Evolutionary conservation across 2,329 filamentous ascomycete species (phyloP).

Genomic region (Macrophomina phaseolina): DNA sequence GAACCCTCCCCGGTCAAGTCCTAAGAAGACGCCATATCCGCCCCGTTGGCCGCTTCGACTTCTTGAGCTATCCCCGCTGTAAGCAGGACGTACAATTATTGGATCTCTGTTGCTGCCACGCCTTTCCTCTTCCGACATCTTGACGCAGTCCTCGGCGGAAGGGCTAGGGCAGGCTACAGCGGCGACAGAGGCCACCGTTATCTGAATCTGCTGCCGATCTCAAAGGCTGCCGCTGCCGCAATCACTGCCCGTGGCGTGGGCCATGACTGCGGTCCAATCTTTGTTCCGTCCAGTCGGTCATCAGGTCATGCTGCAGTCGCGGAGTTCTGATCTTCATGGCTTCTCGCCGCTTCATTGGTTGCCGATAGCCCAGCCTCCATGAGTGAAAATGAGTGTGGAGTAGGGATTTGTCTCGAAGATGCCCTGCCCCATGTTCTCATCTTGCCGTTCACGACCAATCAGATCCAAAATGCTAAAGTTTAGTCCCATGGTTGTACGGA

Average conservation of each 20-base stretch:
- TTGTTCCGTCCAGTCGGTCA: not conserved
- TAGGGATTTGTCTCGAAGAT: not conserved
- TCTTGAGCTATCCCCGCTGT: not conserved
- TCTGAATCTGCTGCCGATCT: slow-evolving; percentile 2
- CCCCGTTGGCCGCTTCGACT: not conserved
- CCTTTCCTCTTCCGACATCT: not conserved
- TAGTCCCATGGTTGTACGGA: not conserved
- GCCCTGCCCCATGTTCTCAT: not conserved
- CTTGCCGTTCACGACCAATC: slow-evolving; percentile 1
- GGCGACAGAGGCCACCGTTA: not conserved
- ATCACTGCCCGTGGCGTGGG: slow-evolving; percentile 7
- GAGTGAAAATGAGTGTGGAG: slow-evolving; percentile 6
- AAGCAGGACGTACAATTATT: not conserved
- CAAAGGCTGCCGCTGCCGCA: not conserved
- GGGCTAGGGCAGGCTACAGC: slow-evolving; percentile 5
- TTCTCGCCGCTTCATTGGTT: not conserved
- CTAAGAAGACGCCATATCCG: not conserved
- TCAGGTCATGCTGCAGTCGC: slow-evolving; percentile 7
- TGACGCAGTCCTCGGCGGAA: not conserved
- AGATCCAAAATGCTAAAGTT: not conserved
- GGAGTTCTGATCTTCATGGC: not conserved
- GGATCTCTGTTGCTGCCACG: not conserved
- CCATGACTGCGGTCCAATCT: not conserved
- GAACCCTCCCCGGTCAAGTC: not conserved
- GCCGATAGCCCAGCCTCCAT: not conserved